Percentiles rank a stretch among this genome's conserved stretches.
These are phyloP conservation scores for Amaranthus cruentus DNA, from an alignment of 148 eudicot genomes.

Conservation along the genomic window DNA sequence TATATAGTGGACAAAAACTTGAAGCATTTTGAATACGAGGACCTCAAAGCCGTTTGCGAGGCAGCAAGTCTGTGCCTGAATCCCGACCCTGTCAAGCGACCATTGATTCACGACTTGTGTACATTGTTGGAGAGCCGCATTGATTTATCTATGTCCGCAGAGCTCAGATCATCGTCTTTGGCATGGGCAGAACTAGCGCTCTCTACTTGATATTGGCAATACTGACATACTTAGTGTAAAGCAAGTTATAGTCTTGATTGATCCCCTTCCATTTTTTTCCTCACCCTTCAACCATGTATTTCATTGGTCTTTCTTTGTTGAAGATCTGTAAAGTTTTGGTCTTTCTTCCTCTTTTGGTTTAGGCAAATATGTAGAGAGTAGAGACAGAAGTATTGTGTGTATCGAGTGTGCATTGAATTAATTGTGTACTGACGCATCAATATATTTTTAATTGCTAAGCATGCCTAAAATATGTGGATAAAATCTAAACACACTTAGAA, in stretches of 20 bases:
- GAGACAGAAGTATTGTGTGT: too few species aligned
- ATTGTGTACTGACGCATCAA: too few species aligned
- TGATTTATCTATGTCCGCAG: slow-evolving; percentile 64
- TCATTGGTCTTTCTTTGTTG: slow-evolving; percentile 11
- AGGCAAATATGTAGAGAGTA: slow-evolving; percentile 19
- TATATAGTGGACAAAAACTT: slow-evolving; percentile 64
- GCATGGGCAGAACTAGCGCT: slow-evolving; percentile 97
- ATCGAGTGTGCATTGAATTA: too few species aligned
- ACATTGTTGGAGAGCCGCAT: slow-evolving; percentile 53
- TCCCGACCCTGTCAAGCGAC: slow-evolving; percentile 37
- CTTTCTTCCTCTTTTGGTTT: slow-evolving; percentile 6
- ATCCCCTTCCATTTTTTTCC: not conserved
- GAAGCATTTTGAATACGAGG: slow-evolving; percentile 67
- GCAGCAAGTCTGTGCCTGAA: slow-evolving; percentile 56
- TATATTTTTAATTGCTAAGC: too few species aligned
- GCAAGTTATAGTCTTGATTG: slow-evolving; percentile 15
- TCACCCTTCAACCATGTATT: not conserved
- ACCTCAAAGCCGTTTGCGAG: slow-evolving; percentile 64
- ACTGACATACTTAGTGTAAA: slow-evolving; percentile 41
- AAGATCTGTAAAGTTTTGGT: slow-evolving; percentile 26
- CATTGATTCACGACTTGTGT: slow-evolving; percentile 58
- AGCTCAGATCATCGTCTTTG: slow-evolving; percentile 71
- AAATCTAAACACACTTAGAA: too few species aligned
- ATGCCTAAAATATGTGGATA: too few species aligned
- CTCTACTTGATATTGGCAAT: slow-evolving; percentile 28